Conservation (phyloP, 352 stramenopile genomes). For the Phytophthora chlamydospora region DNA sequence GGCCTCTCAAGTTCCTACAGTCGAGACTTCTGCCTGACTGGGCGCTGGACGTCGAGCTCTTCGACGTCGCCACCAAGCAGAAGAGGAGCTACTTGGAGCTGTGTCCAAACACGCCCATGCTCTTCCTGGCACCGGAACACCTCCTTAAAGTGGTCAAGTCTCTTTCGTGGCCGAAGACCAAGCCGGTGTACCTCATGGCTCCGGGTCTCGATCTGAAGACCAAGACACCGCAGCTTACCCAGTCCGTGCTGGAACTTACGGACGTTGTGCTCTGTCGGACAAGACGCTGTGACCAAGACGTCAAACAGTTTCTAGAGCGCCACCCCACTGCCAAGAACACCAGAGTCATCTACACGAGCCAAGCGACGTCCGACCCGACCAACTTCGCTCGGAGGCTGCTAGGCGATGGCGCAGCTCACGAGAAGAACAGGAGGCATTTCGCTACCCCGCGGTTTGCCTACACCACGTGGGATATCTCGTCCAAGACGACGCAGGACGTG, state of each 20-base stretch:
- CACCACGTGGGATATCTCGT: conserved; percentile 40
- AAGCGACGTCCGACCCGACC: conserved; percentile 37
- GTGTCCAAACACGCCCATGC: conserved; percentile 45
- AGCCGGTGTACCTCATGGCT: conserved; percentile 54
- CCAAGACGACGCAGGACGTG: conserved; percentile 45
- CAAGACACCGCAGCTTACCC: conserved; percentile 4
- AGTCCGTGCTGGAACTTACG: conserved; percentile 17
- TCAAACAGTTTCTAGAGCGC: conserved; percentile 20
- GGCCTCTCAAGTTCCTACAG: conserved; percentile 35
- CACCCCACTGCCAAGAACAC: conserved; percentile 7
- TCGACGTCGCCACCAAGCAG: conserved; percentile 15
- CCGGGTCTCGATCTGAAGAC: conserved; percentile 17
- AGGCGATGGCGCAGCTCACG: not conserved
- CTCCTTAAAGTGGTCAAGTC: conserved; percentile 19
- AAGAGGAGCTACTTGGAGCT: conserved; percentile 51
- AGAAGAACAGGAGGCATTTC: conserved; percentile 43
- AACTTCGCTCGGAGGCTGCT: conserved; percentile 20
- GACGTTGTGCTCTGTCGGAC: conserved; percentile 33
- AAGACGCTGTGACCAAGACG: conserved; percentile 20
- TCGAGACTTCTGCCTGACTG: conserved; percentile 40
- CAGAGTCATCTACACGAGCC: conserved; percentile 47
- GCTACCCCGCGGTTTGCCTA: conserved; percentile 41
- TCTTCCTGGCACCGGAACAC: conserved; percentile 49
- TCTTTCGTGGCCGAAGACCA: conserved; percentile 39
- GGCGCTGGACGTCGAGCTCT: conserved; percentile 26